These are phyloP conservation scores for Peniophora sp. DNA, from an alignment of 1,284 basidiomycete genomes.

Conservation along the genomic window DNA sequence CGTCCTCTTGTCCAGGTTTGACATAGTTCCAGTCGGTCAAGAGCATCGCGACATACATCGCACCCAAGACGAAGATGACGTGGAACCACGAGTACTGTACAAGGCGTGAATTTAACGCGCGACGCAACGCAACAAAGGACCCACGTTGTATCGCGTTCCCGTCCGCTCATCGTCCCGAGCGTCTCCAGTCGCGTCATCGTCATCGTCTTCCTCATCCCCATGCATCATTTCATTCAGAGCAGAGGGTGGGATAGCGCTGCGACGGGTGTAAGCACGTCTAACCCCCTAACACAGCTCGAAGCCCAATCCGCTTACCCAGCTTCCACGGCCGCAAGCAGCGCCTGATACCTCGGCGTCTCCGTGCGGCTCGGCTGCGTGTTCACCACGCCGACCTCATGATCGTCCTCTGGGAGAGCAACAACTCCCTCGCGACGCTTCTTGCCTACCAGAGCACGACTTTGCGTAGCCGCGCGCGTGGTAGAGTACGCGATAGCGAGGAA, in stretches of 20 bases:
- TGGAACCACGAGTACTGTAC: constrained; percentile 96
- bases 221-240: constrained; percentile 73
- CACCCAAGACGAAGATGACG: constrained; percentile 90
- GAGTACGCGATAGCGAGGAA: constrained; percentile 98
- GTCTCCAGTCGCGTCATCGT: constrained; percentile 52
- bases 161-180: constrained; percentile 87
- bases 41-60: constrained; percentile 99
- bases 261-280: not conserved
- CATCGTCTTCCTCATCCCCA: constrained; percentile 72
- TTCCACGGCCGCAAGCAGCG: constrained; percentile 90
- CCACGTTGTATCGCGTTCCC: constrained; percentile 95
- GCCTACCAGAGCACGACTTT: constrained; percentile 85
- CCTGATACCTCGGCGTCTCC: constrained; percentile 90
- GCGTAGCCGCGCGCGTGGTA: constrained; percentile 92
- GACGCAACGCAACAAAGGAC: constrained; percentile 15
- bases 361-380: constrained; percentile 82
- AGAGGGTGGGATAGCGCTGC: constrained; percentile 85
- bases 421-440: constrained; percentile 30
- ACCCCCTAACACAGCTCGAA: not conserved
- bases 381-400: constrained; percentile 66
- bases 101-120: constrained; percentile 5
- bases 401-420: constrained; percentile 27
- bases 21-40: constrained; percentile 95
- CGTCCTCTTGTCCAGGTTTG: constrained; percentile 38
- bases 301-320: constrained; percentile 59